Conservation (phyloP, 805 yeast species). For the Wilhelminamyces savonicus region DNA sequence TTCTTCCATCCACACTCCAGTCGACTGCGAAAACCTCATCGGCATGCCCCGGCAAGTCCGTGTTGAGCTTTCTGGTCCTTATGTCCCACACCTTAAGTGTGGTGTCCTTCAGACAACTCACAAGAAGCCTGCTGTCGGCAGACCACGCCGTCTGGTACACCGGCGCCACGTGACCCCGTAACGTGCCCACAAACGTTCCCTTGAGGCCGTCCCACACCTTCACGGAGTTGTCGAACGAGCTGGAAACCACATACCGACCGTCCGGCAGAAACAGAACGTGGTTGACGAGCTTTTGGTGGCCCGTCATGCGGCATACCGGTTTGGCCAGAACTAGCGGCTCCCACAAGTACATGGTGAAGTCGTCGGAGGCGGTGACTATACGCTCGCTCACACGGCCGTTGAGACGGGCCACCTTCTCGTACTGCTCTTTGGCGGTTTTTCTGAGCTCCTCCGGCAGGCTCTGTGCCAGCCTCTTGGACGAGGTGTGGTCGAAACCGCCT, state of each 20-base stretch:
- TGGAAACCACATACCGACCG: conserved; percentile 83
- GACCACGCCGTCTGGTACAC: conserved; percentile 99
- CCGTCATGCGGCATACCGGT: conserved; percentile 92
- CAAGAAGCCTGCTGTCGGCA: conserved; percentile 84
- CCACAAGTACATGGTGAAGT: conserved; percentile 97
- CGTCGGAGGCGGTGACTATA: conserved; percentile 93
- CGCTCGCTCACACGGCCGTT: conserved; percentile 59
- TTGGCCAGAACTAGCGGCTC: conserved; percentile 76
- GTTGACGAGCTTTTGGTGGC: conserved; percentile 94
- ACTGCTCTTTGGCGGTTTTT: conserved; percentile 51
- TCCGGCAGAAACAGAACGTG: conserved; percentile 96
- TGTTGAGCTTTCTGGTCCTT: conserved; percentile 72
- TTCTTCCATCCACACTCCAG: conserved; percentile 93
- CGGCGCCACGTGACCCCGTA: conserved; percentile 96
- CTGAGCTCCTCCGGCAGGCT: conserved; percentile 21
- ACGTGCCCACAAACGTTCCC: conserved; percentile 83
- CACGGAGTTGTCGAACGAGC: conserved; percentile 92
- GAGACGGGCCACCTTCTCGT: conserved; percentile 56
- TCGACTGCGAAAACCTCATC: conserved; percentile 97
- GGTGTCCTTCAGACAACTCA: conserved; percentile 92
- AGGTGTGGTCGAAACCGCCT: conserved; percentile 78
- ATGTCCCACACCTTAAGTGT: conserved; percentile 96
- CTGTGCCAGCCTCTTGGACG: conserved; percentile 33
- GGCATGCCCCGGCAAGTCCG: conserved; percentile 91
- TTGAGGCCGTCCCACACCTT: conserved; percentile 95